Conservation (phyloP, 495 filamentous ascomycete genomes). For the Durotheca rogersii region DNA sequence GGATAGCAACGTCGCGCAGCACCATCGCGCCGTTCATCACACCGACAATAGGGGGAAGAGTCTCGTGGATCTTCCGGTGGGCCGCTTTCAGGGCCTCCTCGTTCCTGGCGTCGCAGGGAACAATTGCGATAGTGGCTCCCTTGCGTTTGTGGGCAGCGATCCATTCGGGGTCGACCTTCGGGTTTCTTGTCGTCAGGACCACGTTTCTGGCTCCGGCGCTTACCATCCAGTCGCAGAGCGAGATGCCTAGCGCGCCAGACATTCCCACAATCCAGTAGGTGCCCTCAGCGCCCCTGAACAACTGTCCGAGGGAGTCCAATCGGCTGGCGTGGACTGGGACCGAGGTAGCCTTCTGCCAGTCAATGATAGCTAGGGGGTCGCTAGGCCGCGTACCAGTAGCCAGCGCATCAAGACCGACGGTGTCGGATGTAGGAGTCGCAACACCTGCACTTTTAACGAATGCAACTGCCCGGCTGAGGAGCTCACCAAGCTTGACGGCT, state of each 20-base stretch:
- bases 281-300: no score
- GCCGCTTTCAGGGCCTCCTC: background rate
- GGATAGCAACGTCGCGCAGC: constrained; percentile 35
- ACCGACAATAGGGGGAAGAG: constrained; percentile 42
- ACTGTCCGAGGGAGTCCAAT: no score
- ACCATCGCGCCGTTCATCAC: constrained; percentile 49
- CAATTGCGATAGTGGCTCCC: constrained; percentile 5
- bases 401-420: no score
- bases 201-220: constrained; percentile 53
- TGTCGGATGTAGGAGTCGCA: no score
- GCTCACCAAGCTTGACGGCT: no score
- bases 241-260: constrained; percentile 57
- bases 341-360: no score
- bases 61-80: constrained; percentile 1
- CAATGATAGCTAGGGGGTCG: no score
- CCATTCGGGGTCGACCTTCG: constrained; percentile 37
- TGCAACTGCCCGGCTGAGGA: no score
- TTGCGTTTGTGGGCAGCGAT: constrained; percentile 25
- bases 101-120: constrained; percentile 23
- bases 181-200: constrained; percentile 53
- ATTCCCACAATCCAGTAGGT: constrained; percentile 57
- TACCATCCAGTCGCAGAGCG: constrained; percentile 53
- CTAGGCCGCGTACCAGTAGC: no score
- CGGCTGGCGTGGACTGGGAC: no score
- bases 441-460: no score